Evolutionary conservation across 2,329 filamentous ascomycete species (phyloP).

Genomic region (Xylariaceae sp.): DNA sequence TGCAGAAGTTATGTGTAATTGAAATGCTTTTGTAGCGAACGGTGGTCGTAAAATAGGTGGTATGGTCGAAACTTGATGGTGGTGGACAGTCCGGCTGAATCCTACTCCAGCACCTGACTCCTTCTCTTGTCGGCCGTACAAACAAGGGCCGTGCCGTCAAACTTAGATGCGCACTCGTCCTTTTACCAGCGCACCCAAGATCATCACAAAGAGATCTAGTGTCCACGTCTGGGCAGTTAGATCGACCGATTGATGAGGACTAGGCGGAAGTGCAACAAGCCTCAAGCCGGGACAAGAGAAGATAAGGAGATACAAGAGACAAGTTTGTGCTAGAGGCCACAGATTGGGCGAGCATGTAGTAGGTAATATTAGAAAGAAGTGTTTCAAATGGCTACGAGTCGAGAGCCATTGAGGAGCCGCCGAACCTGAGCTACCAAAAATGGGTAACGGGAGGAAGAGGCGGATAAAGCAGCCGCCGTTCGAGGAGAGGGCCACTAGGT

Average conservation of each 20-base stretch:
- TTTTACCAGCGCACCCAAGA: slow-evolving; percentile 2
- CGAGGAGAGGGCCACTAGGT: background rate
- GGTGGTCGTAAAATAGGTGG: slow-evolving; percentile 20
- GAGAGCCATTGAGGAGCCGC: slow-evolving; percentile 25
- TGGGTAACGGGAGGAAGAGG: slow-evolving; percentile 19
- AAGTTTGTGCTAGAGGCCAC: slow-evolving; percentile 12
- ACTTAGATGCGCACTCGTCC: background rate
- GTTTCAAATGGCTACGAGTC: slow-evolving; percentile 25
- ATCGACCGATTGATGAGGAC: slow-evolving; percentile 7
- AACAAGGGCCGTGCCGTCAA: slow-evolving; percentile 8
- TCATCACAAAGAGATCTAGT: slow-evolving; percentile 7
- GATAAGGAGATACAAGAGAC: slow-evolving; percentile 20
- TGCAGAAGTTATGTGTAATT: slow-evolving; percentile 19
- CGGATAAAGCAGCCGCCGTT: slow-evolving; percentile 9
- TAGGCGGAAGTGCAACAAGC: background rate
- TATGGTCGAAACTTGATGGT: slow-evolving; percentile 29
- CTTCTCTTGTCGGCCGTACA: slow-evolving; percentile 21
- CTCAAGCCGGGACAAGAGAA: background rate
- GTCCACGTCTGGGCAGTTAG: slow-evolving; percentile 7
- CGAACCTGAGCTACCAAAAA: slow-evolving; percentile 19
- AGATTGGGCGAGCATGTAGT: slow-evolving; percentile 18
- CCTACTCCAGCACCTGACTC: slow-evolving; percentile 32
- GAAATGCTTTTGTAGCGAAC: slow-evolving; percentile 22
- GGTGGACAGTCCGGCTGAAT: slow-evolving; percentile 51
- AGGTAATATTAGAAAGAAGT: slow-evolving; percentile 24